A percentile compares a stretch with the other conserved stretches of the same genome.
phyloP scores from a whole-genome alignment of 495 filamentous ascomycete genomes.

The Daldinia loculata region DNA sequence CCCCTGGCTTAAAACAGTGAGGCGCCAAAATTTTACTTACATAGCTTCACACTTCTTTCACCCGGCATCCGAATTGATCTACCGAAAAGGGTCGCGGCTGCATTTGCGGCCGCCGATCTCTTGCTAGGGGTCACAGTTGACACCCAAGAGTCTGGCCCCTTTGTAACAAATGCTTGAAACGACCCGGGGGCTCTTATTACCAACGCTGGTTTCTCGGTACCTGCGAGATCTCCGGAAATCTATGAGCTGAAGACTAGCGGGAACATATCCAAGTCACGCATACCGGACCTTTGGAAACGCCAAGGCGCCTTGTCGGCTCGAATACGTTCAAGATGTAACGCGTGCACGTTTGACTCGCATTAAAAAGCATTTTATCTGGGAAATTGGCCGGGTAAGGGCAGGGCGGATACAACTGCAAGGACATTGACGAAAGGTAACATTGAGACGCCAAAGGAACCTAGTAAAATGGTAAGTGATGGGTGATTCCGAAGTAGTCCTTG shows the following conservation, averaged over 20 bases:
- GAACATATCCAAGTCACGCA: conserved; percentile 8
- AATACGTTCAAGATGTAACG: conserved; percentile 28
- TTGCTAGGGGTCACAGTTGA: conserved; percentile 1
- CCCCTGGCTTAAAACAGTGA: conserved; percentile 13
- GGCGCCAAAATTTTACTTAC: conserved; percentile 8
- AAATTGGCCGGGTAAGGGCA: conserved; percentile 19
- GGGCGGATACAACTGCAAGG: conserved; percentile 3
- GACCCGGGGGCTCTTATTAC: conserved; percentile 7
- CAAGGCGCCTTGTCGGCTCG: conserved; percentile 28
- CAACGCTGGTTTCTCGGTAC: neutral
- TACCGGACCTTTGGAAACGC: conserved; percentile 25
- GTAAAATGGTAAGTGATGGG: conserved; percentile 9
- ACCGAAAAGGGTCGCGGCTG: conserved; percentile 26
- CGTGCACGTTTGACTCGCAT: conserved; percentile 39
- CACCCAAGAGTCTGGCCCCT: neutral
- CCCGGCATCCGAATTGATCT: conserved; percentile 35
- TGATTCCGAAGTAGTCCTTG: neutral
- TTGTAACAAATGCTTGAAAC: neutral
- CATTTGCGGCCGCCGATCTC: conserved; percentile 29
- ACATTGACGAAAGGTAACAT: conserved; percentile 19
- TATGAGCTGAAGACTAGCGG: conserved; percentile 15
- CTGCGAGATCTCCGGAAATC: conserved; percentile 28
- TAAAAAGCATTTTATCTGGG: conserved; percentile 23
- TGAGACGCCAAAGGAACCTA: conserved; percentile 17
- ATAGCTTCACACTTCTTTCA: conserved; percentile 8